These are phyloP conservation scores for Solanum appendiculatum DNA, from an alignment of 257 asterid species.

Conservation along the genomic window DNA sequence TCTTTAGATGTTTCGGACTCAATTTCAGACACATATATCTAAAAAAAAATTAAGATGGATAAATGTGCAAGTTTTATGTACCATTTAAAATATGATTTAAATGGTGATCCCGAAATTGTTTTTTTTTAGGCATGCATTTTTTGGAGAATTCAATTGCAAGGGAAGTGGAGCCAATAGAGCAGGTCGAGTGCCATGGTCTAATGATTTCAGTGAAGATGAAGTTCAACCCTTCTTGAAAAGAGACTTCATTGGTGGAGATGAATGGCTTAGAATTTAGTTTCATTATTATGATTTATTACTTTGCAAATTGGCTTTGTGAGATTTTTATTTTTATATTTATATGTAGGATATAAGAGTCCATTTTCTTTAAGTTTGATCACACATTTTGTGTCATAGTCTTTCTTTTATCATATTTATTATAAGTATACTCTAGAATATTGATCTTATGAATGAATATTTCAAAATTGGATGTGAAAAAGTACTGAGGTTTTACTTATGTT, in stretches of 20 bases:
- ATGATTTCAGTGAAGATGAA: conserved; percentile 18
- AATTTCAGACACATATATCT: accelerated
- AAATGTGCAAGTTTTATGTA: not conserved
- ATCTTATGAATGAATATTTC: not conserved
- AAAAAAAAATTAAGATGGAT: not conserved
- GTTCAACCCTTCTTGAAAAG: conserved; percentile 33
- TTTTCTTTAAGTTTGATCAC: not conserved
- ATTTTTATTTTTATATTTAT: not conserved
- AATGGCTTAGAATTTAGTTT: conserved; percentile 44
- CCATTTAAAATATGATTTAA: not conserved
- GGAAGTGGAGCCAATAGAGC: conserved; percentile 61
- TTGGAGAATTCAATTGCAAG: conserved; percentile 56
- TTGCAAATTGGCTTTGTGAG: not conserved
- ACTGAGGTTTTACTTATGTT: too few species aligned
- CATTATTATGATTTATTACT: not conserved
- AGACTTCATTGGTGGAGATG: conserved; percentile 37
- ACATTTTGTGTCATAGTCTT: not conserved
- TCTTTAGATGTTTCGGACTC: too few species aligned
- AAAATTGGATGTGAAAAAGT: not conserved
- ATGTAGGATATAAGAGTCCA: not conserved
- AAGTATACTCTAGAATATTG: not conserved
- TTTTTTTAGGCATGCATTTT: conserved; percentile 38
- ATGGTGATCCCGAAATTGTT: not conserved
- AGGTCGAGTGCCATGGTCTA: conserved; percentile 50
- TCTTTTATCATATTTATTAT: not conserved